Base-by-base conservation (phyloP, 371 early-diverging fungal species). In the Smittium culicis region DNA sequence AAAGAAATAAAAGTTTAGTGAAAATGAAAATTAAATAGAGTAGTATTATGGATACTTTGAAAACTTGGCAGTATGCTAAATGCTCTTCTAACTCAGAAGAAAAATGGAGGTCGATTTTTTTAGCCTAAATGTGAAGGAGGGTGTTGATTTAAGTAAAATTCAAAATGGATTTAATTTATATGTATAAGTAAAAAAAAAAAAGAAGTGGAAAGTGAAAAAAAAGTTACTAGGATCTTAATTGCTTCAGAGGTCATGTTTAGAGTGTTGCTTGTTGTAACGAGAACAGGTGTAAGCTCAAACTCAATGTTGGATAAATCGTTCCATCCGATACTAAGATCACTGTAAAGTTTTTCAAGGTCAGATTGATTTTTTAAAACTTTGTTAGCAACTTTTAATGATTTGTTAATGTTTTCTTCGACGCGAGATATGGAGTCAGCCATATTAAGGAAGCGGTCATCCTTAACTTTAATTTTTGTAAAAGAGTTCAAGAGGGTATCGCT, bases 401-500 rank as follows among this genome's bases (percentile, higher is more conserved):
- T 75, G 33, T 77, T 79, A 59, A 97, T 69, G 71, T 92, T 90
- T 65, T 92, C 89, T 70, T 90, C 90, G 70, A 94, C 82, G 64
- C 88, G 85, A 1, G 86, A 87, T 0, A 89, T 79, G 25, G 80
- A 80, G 32, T 92, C 91, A 34, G 84, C 80, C 82, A 92, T 89
- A 65, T 87, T 83, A 20, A 87, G 73, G 76, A 94, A 96, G 64
- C 83, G 78, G 67, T 87, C 86, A 57, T 96, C 95, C 3, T 87
- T 90, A 69, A 89, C 87, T 72, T 87, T 87, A 61, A 94, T 86
- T 79, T 92, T 94, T 30, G 88, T 79, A 72, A 94, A 93, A 16
- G 93, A 90, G 72, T 94, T 96, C 25, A 95, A 66, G 27, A 96
- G 69, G 1, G 83, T 86, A 74, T 96, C 96, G n/a, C 91, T 85